Conservation (phyloP, 441 rosid genomes). For the Erysimum pusillum region DNA sequence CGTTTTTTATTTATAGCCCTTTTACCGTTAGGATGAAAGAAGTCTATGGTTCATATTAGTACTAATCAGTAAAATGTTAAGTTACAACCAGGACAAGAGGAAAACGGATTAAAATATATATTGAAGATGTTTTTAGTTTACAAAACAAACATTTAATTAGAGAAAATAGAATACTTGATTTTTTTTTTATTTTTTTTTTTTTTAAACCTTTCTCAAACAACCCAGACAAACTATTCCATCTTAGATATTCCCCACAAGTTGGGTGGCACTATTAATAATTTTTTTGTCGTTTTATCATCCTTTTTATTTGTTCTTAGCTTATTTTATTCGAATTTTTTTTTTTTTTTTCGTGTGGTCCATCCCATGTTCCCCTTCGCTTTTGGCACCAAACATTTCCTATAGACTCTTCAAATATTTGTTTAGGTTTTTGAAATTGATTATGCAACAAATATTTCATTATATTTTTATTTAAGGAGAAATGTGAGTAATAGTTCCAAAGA, state of each 20-base stretch:
- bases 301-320: constrained; percentile 48
- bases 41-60: background rate
- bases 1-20: background rate
- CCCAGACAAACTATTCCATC: constrained; percentile 61
- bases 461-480: constrained; percentile 19
- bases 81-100: too few relatives aligned
- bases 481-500: constrained; percentile 35
- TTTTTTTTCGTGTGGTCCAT: constrained; percentile 66
- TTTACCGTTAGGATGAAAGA: background rate
- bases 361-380: constrained; percentile 55
- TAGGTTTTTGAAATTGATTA: background rate
- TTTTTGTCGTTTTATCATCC: constrained; percentile 39
- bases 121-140: background rate
- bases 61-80: background rate
- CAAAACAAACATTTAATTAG: background rate
- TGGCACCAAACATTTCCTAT: constrained; percentile 51
- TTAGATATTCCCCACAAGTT: constrained; percentile 77
- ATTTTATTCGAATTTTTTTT: constrained; percentile 45
- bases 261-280: constrained; percentile 59
- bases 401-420: constrained; percentile 31
- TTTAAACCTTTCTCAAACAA: constrained; percentile 52
- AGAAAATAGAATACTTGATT: constrained; percentile 9
- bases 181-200: constrained; percentile 35
- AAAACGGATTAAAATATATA: too few relatives aligned
- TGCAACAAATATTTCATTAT: background rate